phyloP scores from a whole-genome alignment of 2,329 filamentous ascomycete genomes.

The Aphanocladium album region DNA sequence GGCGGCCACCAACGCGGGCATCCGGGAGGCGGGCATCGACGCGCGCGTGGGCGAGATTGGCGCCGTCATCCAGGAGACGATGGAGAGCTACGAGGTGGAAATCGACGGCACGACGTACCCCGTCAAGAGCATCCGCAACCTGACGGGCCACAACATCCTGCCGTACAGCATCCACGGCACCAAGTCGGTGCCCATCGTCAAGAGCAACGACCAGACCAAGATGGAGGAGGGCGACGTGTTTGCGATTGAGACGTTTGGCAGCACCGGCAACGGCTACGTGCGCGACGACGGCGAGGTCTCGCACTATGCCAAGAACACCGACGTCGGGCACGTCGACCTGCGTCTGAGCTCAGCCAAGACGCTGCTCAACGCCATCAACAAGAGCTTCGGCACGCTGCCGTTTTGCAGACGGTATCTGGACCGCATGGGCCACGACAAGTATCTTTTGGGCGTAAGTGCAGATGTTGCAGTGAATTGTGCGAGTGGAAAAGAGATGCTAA shows the following conservation, averaged over 20 bases:
- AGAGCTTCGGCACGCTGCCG: constrained; percentile 90
- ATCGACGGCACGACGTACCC: constrained; percentile 73
- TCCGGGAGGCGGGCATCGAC: constrained; percentile 82
- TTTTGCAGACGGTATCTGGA: constrained; percentile 90
- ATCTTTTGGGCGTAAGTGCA: constrained; percentile 71
- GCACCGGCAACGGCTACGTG: constrained; percentile 84
- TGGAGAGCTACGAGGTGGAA: constrained; percentile 90
- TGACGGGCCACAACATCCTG: constrained; percentile 85
- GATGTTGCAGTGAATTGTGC: not conserved
- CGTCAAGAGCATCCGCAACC: constrained; percentile 79
- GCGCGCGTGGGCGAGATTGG: constrained; percentile 84
- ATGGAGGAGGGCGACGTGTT: constrained; percentile 98
- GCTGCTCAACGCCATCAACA: constrained; percentile 83
- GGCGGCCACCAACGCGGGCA: constrained; percentile 77
- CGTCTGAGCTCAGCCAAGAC: constrained; percentile 78
- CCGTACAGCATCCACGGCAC: constrained; percentile 87
- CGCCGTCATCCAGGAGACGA: constrained; percentile 77
- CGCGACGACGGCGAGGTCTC: constrained; percentile 84
- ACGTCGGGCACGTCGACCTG: constrained; percentile 71
- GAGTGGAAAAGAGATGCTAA: not conserved
- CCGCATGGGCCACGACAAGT: constrained; percentile 90
- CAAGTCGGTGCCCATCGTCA: constrained; percentile 92
- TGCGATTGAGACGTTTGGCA: constrained; percentile 94
- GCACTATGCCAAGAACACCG: constrained; percentile 73
- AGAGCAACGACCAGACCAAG: constrained; percentile 80